Conservation (phyloP, 352 stramenopile genomes). For the Phytophthora tubulina region DNA sequence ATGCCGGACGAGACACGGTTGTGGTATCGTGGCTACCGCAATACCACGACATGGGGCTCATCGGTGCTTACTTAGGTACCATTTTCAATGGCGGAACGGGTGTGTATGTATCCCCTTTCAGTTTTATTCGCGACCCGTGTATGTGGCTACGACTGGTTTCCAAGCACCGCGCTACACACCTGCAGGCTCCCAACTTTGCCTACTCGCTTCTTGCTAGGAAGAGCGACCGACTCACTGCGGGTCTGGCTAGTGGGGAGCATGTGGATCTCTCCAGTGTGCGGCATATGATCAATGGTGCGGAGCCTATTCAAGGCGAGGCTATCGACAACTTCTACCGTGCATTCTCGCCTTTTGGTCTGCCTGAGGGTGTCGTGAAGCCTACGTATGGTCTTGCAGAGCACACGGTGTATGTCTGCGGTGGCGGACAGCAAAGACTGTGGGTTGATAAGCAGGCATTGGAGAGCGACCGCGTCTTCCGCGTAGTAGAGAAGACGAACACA, state of each 20-base stretch:
- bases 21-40: conserved; percentile 99
- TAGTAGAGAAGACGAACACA: conserved; percentile 33
- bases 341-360: conserved; percentile 92
- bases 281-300: conserved; percentile 99
- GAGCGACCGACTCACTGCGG: conserved; percentile 65
- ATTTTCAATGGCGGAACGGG: conserved; percentile 92
- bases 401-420: conserved; percentile 98
- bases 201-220: conserved; percentile 97
- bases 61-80: conserved; percentile 92
- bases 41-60: conserved; percentile 99
- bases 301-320: conserved; percentile 94
- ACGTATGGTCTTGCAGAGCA: conserved; percentile 99
- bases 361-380: conserved; percentile 92
- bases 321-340: conserved; percentile 90
- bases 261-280: conserved; percentile 94
- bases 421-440: conserved; percentile 88
- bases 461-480: conserved; percentile 67
- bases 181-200: conserved; percentile 99
- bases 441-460: conserved; percentile 94
- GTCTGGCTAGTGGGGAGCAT: conserved; percentile 26
- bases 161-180: conserved; percentile 94
- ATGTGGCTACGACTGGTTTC: conserved; percentile 95
- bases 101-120: conserved; percentile 98
- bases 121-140: conserved; percentile 97
- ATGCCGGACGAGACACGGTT: conserved; percentile 91